Base-by-base conservation (phyloP, 768 basidiomycete species). In the Obba rivulosa region DNA sequence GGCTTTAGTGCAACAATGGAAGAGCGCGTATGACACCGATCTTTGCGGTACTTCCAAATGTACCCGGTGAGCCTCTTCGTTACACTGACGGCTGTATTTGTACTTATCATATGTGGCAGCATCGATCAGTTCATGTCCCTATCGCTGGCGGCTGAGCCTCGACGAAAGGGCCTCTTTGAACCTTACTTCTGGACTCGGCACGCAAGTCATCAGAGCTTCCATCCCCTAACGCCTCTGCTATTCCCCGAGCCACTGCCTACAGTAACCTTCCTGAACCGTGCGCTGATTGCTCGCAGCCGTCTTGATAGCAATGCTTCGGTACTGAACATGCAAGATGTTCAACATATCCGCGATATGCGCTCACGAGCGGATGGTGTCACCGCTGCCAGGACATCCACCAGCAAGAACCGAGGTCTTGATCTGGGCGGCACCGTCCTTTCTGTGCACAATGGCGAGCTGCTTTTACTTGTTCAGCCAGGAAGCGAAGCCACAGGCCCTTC, bases 111-210 rank as follows among this genome's bases (percentile, higher is more conserved):
- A 20, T 39, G 4, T 41, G 21, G 18, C 39, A 88, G 85, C 8
- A 68, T 85, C 51, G 87, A 87, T 21, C 85, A 87, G 51, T 90
- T 88, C 57, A 85, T 83, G 78, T 80, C 84, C 0, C 70, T 88
- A 17, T 91, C 89, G 2, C 63, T 88, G 28, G 79, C 85, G 34
- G 79, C 83, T 14, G 89, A 92, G 57, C 80, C 87, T 7, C 76
- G 82, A 18, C 73, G 81, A n/a, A 81, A 76, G 61, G 85, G 85
- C 8, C 65, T 84, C 2, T 90, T 87, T 48, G 86, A 88, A 53
- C 85, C 87, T 0, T 79, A 83, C 55, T 88, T 83, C 65, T 91
- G 87, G 87, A 68, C 73, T 4, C 74, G 76, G 38, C 62, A 70
- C 34, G 46, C 58, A 16, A 59, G 71, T 0, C 64, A 66, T 18